These are phyloP conservation scores for Pisolithus microcarpus DNA, from an alignment of 768 basidiomycete genomes.

Conservation along the genomic window DNA sequence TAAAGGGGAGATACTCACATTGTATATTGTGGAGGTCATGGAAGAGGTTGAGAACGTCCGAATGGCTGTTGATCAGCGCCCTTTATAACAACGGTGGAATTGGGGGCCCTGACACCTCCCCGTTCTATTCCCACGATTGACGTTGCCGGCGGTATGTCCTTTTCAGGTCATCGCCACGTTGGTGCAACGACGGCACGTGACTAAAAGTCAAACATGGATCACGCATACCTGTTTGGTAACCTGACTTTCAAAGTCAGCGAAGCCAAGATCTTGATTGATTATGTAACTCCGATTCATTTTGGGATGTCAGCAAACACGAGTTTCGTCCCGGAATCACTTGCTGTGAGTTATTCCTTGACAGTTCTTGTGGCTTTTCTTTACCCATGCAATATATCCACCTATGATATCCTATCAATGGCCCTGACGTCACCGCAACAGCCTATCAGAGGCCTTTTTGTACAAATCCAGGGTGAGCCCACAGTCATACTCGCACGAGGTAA, in stretches of 20 bases:
- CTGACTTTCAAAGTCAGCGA: constrained; percentile 17
- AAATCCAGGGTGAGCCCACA: too few species aligned
- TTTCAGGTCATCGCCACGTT: constrained; percentile 18
- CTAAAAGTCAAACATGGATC: constrained; percentile 11
- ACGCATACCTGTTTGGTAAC: constrained; percentile 9
- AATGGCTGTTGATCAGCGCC: constrained; percentile 34
- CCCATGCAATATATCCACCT: too few species aligned
- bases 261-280: neutral
- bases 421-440: too few species aligned
- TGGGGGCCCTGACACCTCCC: constrained; percentile 26
- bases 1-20: constrained; percentile 21
- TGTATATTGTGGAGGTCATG: constrained; percentile 35
- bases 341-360: too few species aligned
- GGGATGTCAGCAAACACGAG: too few species aligned
- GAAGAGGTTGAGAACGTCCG: constrained; percentile 30
- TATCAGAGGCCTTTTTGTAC: too few species aligned
- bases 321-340: too few species aligned
- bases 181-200: constrained; percentile 25
- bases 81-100: constrained; percentile 30
- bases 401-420: too few species aligned
- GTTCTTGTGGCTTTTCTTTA: too few species aligned
- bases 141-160: constrained; percentile 29
- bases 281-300: too few species aligned
- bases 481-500: neutral
- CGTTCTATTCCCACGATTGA: constrained; percentile 30